These are phyloP conservation scores for Ascochyta koolunga DNA, from an alignment of 2,329 filamentous ascomycete genomes.

Conservation along the genomic window DNA sequence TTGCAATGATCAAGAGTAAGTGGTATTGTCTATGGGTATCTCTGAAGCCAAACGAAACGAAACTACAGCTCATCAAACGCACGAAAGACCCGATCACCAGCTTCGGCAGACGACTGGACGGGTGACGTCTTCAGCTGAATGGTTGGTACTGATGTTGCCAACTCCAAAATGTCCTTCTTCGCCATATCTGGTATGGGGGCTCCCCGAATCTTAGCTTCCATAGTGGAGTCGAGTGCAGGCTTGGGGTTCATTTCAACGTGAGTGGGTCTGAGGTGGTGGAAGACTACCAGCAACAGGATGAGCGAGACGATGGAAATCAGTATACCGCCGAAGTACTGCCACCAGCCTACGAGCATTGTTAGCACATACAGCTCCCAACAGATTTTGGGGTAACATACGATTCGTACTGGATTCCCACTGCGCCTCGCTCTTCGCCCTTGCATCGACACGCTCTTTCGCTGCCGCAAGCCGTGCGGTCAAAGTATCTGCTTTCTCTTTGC, in stretches of 20 bases:
- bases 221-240: constrained; percentile 20
- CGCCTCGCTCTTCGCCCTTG: constrained; percentile 70
- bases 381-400: constrained; percentile 26
- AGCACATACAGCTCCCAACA: constrained; percentile 3
- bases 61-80: constrained; percentile 33
- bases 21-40: constrained; percentile 24
- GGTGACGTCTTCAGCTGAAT: constrained; percentile 11
- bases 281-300: constrained; percentile 55
- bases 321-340: constrained; percentile 69
- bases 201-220: constrained; percentile 31
- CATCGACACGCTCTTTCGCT: constrained; percentile 68
- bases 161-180: constrained; percentile 40
- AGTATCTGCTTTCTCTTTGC: constrained; percentile 64
- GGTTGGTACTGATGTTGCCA: constrained; percentile 10
- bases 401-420: constrained; percentile 70
- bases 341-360: constrained; percentile 49
- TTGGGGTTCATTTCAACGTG: constrained; percentile 14
- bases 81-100: constrained; percentile 26
- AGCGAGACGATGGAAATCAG: constrained; percentile 53
- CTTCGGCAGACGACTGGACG: not conserved
- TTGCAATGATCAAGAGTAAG: not conserved
- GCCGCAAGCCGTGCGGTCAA: constrained; percentile 69
- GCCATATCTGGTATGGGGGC: constrained; percentile 42
- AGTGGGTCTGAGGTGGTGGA: constrained; percentile 39
- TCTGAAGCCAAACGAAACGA: constrained; percentile 3